Evolutionary conservation across 768 basidiomycete genomes (phyloP).

Genomic region (Phylloporus sp.): DNA sequence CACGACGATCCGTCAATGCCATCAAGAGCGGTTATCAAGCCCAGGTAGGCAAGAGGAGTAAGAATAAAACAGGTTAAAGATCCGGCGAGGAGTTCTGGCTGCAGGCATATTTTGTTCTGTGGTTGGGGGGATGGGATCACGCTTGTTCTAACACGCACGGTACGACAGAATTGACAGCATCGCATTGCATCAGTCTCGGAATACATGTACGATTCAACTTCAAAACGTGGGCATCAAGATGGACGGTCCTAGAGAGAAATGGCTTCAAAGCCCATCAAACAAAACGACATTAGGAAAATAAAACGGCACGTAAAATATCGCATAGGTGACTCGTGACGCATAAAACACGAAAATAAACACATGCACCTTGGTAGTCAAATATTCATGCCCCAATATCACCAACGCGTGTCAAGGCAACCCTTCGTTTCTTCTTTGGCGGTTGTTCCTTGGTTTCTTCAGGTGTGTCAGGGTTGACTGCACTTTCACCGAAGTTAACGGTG

Average conservation of each 20-base stretch:
- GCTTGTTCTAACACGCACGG: conserved; percentile 6
- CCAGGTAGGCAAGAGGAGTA: conserved; percentile 85
- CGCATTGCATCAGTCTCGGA: conserved; percentile 20
- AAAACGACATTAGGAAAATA: conserved; percentile 15
- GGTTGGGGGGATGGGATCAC: conserved; percentile 2
- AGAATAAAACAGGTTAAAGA: conserved; percentile 65
- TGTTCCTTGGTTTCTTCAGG: conserved; percentile 34
- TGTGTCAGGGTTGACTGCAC: conserved; percentile 5
- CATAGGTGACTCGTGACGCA: not conserved
- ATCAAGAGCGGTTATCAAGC: conserved; percentile 99
- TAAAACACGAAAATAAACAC: conserved; percentile 4
- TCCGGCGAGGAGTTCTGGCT: conserved; percentile 23
- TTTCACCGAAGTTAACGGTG: conserved; percentile 9
- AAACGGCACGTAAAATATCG: conserved; percentile 15
- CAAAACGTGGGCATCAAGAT: conserved; percentile 9
- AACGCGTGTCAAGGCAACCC: conserved; percentile 71
- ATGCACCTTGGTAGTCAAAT: not conserved
- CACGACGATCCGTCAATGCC: conserved; percentile 85
- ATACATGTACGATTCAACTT: conserved; percentile 19
- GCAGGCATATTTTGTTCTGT: not conserved
- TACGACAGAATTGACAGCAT: conserved; percentile 10
- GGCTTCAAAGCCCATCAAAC: conserved; percentile 1
- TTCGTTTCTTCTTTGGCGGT: conserved; percentile 82
- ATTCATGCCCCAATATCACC: conserved; percentile 46
- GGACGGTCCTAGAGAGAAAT: not conserved